A percentile compares a stretch with the other conserved stretches of the same genome.
Conservation (phyloP, 2,329 filamentous ascomycete genomes). For the Colletotrichum phormii region DNA sequence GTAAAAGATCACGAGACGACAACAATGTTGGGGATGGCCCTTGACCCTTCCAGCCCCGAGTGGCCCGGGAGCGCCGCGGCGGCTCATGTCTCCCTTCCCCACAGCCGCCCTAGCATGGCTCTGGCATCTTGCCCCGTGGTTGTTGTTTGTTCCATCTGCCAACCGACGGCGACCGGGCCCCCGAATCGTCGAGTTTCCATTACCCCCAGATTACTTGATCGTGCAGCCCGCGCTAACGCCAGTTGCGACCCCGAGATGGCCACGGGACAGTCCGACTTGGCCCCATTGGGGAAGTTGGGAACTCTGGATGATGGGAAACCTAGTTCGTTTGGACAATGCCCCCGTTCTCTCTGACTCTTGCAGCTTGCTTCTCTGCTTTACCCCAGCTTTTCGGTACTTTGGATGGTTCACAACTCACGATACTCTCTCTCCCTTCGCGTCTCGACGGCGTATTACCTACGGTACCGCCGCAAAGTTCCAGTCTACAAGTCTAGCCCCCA, state of each 20-base stretch:
- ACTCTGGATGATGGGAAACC: slow-evolving; percentile 12
- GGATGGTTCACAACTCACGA: not conserved
- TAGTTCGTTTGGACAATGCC: slow-evolving; percentile 11
- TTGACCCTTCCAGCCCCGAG: slow-evolving; percentile 22
- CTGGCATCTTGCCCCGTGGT: too few relatives aligned
- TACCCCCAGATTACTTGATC: slow-evolving; percentile 41
- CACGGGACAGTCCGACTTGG: slow-evolving; percentile 38
- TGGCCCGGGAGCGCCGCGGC: slow-evolving; percentile 33
- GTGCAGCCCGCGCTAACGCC: slow-evolving; percentile 25
- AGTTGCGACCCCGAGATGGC: slow-evolving; percentile 6
- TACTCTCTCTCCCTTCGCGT: not conserved
- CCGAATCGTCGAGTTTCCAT: slow-evolving; percentile 35
- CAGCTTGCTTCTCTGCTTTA: not conserved
- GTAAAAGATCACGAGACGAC: slow-evolving; percentile 33
- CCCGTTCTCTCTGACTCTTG: not conserved
- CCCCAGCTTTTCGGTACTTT: not conserved
- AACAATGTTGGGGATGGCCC: slow-evolving; percentile 31
- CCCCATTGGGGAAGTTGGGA: slow-evolving; percentile 13
- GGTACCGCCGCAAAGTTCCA: not conserved
- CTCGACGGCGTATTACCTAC: not conserved
- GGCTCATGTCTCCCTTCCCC: slow-evolving; percentile 27
- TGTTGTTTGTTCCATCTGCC: not conserved
- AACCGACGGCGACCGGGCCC: slow-evolving; percentile 10
- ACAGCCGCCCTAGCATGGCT: slow-evolving; percentile 15
- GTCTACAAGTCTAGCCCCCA: not conserved